These are phyloP conservation scores for Aspergillus versicolor DNA, from an alignment of 2,329 filamentous ascomycete species.

Conservation along the genomic window DNA sequence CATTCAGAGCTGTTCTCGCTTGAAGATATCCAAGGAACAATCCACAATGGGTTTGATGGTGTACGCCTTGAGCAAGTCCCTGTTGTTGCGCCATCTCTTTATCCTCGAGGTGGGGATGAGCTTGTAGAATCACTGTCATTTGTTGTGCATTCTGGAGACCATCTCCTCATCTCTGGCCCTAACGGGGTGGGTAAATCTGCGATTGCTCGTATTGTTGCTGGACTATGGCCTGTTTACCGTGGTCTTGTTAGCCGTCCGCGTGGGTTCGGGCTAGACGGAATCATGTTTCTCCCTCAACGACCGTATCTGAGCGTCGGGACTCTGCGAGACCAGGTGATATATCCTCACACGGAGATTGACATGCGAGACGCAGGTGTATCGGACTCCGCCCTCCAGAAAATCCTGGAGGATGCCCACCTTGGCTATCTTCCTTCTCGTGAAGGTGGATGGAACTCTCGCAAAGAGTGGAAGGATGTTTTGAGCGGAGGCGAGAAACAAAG, in stretches of 20 bases:
- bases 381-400: conserved; percentile 73
- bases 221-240: conserved; percentile 93
- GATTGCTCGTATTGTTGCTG: conserved; percentile 82
- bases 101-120: conserved; percentile 88
- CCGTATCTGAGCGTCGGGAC: conserved; percentile 92
- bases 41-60: conserved; percentile 92
- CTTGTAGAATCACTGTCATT: conserved; percentile 85
- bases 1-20: conserved; percentile 82
- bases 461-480: conserved; percentile 99
- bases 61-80: conserved; percentile 92
- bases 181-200: conserved; percentile 94
- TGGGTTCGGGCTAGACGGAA: conserved; percentile 76
- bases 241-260: conserved; percentile 88
- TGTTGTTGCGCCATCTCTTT: conserved; percentile 82
- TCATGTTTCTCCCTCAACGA: conserved; percentile 97
- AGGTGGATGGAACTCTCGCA: conserved; percentile 93
- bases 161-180: conserved; percentile 88
- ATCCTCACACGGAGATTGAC: conserved; percentile 90
- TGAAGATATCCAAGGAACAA: conserved; percentile 88
- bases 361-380: conserved; percentile 79
- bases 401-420: conserved; percentile 79
- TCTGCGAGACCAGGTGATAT: conserved; percentile 94
- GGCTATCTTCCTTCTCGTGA: conserved; percentile 90
- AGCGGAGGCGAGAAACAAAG: conserved; percentile 96
- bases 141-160: conserved; percentile 85